Conservation (phyloP, 345 rosid genomes). For the Linum lewisii region DNA sequence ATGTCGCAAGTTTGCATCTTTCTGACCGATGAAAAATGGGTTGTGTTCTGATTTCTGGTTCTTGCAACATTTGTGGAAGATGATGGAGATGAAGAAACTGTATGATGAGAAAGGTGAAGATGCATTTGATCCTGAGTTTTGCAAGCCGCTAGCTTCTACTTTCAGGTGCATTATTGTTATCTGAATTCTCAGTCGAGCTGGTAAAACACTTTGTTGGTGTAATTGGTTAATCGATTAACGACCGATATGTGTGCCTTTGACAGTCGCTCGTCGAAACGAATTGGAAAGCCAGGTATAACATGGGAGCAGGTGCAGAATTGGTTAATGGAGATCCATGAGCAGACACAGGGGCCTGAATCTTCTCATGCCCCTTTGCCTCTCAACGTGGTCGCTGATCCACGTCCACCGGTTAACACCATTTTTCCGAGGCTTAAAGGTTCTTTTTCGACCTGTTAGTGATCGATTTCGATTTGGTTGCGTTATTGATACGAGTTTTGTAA, state of each 20-base stretch:
- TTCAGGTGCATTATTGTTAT: slow-evolving; percentile 36
- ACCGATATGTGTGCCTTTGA: slow-evolving; percentile 14
- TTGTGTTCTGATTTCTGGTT: no score
- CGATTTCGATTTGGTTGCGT: no score
- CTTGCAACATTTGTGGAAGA: slow-evolving; percentile 20
- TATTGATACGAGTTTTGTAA: no score
- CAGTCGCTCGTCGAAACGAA: slow-evolving; percentile 42
- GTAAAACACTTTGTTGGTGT: background rate
- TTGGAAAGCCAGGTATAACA: slow-evolving; percentile 45
- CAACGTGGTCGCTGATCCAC: slow-evolving; percentile 19
- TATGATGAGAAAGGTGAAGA: slow-evolving; percentile 52
- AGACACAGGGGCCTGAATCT: slow-evolving; percentile 12
- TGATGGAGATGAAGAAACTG: slow-evolving; percentile 57
- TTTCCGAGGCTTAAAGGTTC: no score
- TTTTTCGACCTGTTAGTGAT: no score
- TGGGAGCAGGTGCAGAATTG: slow-evolving; percentile 65
- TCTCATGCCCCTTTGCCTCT: slow-evolving; percentile 21
- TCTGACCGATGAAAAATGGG: no score
- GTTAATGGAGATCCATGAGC: slow-evolving; percentile 45
- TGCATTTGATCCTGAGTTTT: slow-evolving; percentile 40
- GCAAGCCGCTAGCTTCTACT: slow-evolving; percentile 48
- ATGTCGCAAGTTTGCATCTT: no score
- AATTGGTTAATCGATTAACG: background rate
- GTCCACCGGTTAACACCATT: no score
- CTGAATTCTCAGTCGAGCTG: slow-evolving; percentile 2